A percentile compares a stretch with the other conserved stretches of the same genome.
Evolutionary conservation across 106 monocot species (phyloP).

Genomic region (Vanilla planifolia): DNA sequence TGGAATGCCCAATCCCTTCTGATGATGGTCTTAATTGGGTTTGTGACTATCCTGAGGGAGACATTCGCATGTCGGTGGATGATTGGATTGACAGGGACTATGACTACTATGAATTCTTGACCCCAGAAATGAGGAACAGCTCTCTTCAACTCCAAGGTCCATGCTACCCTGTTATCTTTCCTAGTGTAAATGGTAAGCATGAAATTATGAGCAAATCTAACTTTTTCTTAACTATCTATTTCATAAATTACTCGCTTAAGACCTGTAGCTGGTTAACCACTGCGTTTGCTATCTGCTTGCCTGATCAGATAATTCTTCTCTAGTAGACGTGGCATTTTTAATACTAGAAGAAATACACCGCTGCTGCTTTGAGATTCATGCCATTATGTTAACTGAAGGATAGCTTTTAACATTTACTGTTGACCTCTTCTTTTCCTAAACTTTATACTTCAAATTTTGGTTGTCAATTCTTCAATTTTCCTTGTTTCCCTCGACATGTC

Average conservation of each 20-base stretch:
- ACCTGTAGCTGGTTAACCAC: background rate
- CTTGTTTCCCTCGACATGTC: too few species aligned
- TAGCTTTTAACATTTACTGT: too few species aligned
- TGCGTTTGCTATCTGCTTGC: background rate
- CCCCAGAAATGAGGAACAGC: slow-evolving; percentile 88
- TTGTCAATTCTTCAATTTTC: too few species aligned
- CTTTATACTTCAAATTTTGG: too few species aligned
- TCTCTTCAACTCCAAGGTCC: slow-evolving; percentile 98
- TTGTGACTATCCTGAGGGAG: slow-evolving; percentile 98
- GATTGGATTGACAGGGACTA: slow-evolving; percentile 97
- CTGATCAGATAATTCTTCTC: background rate
- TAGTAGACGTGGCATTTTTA: background rate
- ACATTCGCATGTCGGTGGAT: slow-evolving; percentile 71
- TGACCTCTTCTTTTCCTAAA: too few species aligned
- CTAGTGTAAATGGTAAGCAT: slow-evolving; percentile 84
- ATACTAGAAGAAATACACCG: background rate
- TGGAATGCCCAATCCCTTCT: slow-evolving; percentile 77
- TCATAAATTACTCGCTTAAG: background rate
- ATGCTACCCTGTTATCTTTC: slow-evolving; percentile 94
- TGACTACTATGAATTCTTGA: slow-evolving; percentile 97
- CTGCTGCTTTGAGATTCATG: background rate
- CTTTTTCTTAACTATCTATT: background rate
- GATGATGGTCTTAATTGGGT: slow-evolving; percentile 87
- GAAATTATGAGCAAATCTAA: background rate
- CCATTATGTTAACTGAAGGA: background rate